A percentile compares a stretch with the other conserved stretches of the same genome.
Evolutionary conservation across 192 early-diverging fungal genomes (phyloP).

Genomic region (Paraglomus occultum): DNA sequence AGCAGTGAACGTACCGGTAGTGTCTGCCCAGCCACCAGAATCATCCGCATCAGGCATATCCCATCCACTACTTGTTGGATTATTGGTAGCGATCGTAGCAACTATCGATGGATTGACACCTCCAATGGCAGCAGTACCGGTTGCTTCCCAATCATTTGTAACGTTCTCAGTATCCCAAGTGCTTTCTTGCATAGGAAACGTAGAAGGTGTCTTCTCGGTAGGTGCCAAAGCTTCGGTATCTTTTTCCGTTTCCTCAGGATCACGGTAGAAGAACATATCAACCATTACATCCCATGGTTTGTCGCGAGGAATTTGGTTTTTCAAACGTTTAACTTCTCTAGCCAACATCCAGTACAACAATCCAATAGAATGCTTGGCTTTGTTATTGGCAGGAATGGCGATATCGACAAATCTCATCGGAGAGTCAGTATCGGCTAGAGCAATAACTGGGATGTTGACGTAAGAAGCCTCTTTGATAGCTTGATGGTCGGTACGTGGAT

Average conservation of each 20-base stretch:
- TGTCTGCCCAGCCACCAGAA: neutral
- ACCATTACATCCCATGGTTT: conserved; percentile 96
- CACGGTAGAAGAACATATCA: conserved; percentile 99
- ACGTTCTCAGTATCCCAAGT: conserved; percentile 67
- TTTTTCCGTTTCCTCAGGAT: conserved; percentile 95
- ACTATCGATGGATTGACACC: conserved; percentile 44
- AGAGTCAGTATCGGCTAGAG: conserved; percentile 97
- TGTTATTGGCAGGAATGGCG: conserved; percentile 99
- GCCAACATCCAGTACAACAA: conserved; percentile 97
- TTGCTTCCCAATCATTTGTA: conserved; percentile 26
- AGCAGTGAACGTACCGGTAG: neutral
- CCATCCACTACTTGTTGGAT: neutral
- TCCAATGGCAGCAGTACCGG: conserved; percentile 42
- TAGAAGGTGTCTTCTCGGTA: conserved; percentile 41
- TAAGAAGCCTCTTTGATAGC: conserved; percentile 99
- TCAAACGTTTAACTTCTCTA: conserved; percentile 98
- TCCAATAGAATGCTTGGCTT: conserved; percentile 98
- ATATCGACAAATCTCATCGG: conserved; percentile 93
- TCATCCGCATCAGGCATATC: neutral
- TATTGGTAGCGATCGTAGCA: conserved; percentile 35
- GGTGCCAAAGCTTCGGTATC: conserved; percentile 73
- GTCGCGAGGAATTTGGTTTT: conserved; percentile 85
- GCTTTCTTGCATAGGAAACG: conserved; percentile 40
- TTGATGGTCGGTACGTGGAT: conserved; percentile 98
- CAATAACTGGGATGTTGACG: conserved; percentile 99